Evolutionary conservation across 768 basidiomycete species (phyloP).

Genomic region (Agrocybe pediades): DNA sequence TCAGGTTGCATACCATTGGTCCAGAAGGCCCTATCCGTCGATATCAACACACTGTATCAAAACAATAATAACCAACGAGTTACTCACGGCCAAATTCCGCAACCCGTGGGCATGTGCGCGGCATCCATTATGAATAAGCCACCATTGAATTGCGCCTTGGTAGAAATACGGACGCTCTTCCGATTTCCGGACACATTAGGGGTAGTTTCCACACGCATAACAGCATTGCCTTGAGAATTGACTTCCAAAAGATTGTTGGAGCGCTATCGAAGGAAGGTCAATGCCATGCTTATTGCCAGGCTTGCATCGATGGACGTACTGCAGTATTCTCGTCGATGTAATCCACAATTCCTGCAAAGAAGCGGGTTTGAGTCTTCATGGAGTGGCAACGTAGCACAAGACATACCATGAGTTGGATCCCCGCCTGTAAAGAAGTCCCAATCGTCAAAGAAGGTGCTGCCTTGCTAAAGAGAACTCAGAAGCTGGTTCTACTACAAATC

Average conservation of each 20-base stretch:
- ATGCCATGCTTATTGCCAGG: too few relatives aligned
- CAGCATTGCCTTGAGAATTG: slow-evolving; percentile 71
- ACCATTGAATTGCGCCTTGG: slow-evolving; percentile 58
- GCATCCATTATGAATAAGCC: slow-evolving; percentile 82
- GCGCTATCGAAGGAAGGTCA: too few relatives aligned
- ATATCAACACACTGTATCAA: slow-evolving; percentile 18
- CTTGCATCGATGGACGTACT: slow-evolving; percentile 48
- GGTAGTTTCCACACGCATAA: slow-evolving; percentile 91
- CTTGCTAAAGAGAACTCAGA: slow-evolving; percentile 40
- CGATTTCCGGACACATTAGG: slow-evolving; percentile 66
- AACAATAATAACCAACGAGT: not conserved
- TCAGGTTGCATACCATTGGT: slow-evolving; percentile 43
- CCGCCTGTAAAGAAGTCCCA: slow-evolving; percentile 70
- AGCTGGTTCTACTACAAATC: not conserved
- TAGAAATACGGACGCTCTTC: slow-evolving; percentile 78
- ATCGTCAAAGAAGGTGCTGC: slow-evolving; percentile 77
- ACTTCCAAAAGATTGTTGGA: slow-evolving; percentile 62
- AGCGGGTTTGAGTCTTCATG: slow-evolving; percentile 1
- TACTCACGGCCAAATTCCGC: slow-evolving; percentile 80
- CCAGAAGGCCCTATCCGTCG: slow-evolving; percentile 44
- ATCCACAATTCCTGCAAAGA: slow-evolving; percentile 40
- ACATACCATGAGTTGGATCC: slow-evolving; percentile 78
- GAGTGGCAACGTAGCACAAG: not conserved
- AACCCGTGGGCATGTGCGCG: slow-evolving; percentile 88
- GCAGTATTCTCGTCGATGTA: slow-evolving; percentile 67